A percentile compares a stretch with the other conserved stretches of the same genome.
Conservation (phyloP, 208 protist species). For the Trichomonas vaginalis region DNA sequence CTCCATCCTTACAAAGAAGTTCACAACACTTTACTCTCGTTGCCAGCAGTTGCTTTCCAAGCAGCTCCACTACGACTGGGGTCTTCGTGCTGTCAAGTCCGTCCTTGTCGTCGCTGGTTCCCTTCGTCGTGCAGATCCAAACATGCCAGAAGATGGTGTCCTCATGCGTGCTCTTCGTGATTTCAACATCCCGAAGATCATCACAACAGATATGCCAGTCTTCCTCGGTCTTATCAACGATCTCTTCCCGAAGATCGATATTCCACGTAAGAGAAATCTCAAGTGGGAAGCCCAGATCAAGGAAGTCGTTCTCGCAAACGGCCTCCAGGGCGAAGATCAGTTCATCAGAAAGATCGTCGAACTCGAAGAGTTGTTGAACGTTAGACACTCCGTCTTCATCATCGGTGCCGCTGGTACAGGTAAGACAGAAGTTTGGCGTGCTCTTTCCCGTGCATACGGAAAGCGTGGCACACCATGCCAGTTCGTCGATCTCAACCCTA, state of each 20-base stretch:
- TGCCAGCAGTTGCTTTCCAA: conserved; percentile 84
- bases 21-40: conserved; percentile 83
- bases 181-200: conserved; percentile 88
- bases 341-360: conserved; percentile 93
- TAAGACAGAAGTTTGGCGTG: conserved; percentile 83
- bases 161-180: conserved; percentile 86
- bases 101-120: conserved; percentile 83
- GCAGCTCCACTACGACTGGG: conserved; percentile 96
- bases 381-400: conserved; percentile 92
- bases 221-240: conserved; percentile 80
- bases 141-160: conserved; percentile 73
- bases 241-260: conserved; percentile 80
- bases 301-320: conserved; percentile 58
- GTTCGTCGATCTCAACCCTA: conserved; percentile 73
- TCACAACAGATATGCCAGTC: conserved; percentile 83
- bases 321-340: conserved; percentile 80
- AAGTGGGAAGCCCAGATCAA: conserved; percentile 68
- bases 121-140: conserved; percentile 74
- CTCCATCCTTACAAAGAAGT: conserved; percentile 84
- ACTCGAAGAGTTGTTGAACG: conserved; percentile 85
- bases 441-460: conserved; percentile 67
- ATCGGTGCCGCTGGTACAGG: conserved; percentile 75
- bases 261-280: conserved; percentile 71
- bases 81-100: conserved; percentile 89
- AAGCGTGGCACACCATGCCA: conserved; percentile 66